Percentiles rank a stretch among this genome's conserved stretches.
Conservation (phyloP, 352 stramenopile species). For the Blastocystis sp. region DNA sequence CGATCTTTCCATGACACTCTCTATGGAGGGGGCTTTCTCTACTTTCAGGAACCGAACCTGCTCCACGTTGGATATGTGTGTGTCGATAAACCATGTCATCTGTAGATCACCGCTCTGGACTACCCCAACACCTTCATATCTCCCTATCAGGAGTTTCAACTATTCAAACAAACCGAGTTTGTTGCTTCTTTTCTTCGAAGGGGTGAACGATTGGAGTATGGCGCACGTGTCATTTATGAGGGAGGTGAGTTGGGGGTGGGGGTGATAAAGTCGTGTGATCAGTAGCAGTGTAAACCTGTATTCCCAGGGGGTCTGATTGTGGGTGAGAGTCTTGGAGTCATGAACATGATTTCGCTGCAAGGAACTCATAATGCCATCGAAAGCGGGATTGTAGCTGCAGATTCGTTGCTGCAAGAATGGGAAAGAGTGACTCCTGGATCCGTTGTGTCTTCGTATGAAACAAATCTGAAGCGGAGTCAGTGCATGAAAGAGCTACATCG, state of each 20-base stretch:
- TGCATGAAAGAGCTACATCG: not conserved
- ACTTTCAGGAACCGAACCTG: slow-evolving; percentile 92
- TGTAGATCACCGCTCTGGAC: slow-evolving; percentile 92
- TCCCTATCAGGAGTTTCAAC: slow-evolving; percentile 97
- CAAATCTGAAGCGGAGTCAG: not conserved
- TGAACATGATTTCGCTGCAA: slow-evolving; percentile 75
- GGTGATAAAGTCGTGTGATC: not conserved
- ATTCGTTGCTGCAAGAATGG: slow-evolving; percentile 17
- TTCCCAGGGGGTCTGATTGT: slow-evolving; percentile 90
- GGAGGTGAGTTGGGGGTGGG: slow-evolving; percentile 71
- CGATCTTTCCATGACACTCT: slow-evolving; percentile 64
- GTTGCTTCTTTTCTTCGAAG: slow-evolving; percentile 86
- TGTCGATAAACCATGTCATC: slow-evolving; percentile 67
- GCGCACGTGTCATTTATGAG: slow-evolving; percentile 86
- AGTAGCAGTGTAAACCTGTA: slow-evolving; percentile 81
- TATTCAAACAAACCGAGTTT: slow-evolving; percentile 93
- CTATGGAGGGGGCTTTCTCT: slow-evolving; percentile 97
- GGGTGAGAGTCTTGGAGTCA: slow-evolving; percentile 91
- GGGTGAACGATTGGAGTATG: slow-evolving; percentile 92
- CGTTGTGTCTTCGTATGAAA: not conserved
- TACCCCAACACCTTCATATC: slow-evolving; percentile 99
- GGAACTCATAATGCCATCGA: slow-evolving; percentile 37
- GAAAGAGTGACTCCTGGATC: not conserved
- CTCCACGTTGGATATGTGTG: slow-evolving; percentile 71
- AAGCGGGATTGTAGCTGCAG: not conserved